Evolutionary conservation across 345 rosid genomes (phyloP).

Genomic region (Firmiana major): DNA sequence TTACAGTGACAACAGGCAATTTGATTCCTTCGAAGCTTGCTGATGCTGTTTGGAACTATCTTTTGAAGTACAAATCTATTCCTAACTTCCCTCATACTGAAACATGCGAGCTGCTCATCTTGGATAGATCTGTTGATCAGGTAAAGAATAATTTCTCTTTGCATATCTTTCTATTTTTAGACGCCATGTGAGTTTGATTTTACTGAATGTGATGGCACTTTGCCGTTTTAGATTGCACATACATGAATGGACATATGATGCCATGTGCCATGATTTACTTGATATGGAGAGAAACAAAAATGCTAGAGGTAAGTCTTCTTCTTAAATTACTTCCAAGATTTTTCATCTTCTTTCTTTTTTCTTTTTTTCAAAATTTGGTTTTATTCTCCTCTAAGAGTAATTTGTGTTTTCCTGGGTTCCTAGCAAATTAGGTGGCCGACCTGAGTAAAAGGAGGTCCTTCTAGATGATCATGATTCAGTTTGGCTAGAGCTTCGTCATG

Average conservation of each 20-base stretch:
- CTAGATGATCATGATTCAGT: conserved; percentile 84
- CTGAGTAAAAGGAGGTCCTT: conserved; percentile 74
- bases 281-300: conserved; percentile 86
- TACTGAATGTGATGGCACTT: conserved; percentile 20
- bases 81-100: conserved; percentile 84
- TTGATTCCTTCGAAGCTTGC: conserved; percentile 74
- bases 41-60: conserved; percentile 51
- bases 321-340: conserved; percentile 6
- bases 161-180: conserved; percentile 1
- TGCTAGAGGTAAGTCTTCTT: conserved; percentile 50
- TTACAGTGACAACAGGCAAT: conserved; percentile 45
- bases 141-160: conserved; percentile 30
- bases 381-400: conserved; percentile 4
- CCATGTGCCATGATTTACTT: conserved; percentile 95
- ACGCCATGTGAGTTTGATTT: not conserved
- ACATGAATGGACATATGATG: conserved; percentile 98
- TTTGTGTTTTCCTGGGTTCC: conserved; percentile 48
- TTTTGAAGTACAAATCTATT: conserved; percentile 64
- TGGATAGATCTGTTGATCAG: conserved; percentile 94
- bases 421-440: conserved; percentile 62
- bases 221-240: conserved; percentile 76
- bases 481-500: conserved; percentile 92
- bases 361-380: not conserved
- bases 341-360: not conserved
- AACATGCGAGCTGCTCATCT: conserved; percentile 83